Conservation (phyloP, 2,329 filamentous ascomycete species). For the Fusarium fujikuroi region DNA sequence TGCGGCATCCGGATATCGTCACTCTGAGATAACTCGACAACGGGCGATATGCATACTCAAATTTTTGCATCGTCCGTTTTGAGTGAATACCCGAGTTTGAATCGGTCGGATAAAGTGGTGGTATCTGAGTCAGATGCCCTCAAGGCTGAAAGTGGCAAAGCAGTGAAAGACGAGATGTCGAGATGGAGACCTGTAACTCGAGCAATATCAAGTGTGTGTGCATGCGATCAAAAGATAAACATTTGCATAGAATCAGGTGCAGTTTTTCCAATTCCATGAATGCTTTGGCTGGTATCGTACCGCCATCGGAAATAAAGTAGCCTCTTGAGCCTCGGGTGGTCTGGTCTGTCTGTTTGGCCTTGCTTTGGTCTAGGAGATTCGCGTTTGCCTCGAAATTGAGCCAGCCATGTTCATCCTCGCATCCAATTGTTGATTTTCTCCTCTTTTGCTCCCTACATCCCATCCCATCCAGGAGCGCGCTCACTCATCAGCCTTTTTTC, state of each 20-base stretch:
- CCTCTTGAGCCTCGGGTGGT: conserved; percentile 18
- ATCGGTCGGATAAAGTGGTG: background rate
- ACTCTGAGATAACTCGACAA: conserved; percentile 12
- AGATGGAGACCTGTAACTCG: conserved; percentile 22
- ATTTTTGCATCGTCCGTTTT: background rate
- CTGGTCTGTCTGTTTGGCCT: conserved; percentile 22
- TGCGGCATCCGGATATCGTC: background rate
- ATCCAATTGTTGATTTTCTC: conserved; percentile 27
- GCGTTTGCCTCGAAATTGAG: conserved; percentile 31
- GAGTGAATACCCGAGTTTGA: background rate
- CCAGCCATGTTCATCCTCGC: conserved; percentile 29
- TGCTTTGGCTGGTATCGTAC: background rate
- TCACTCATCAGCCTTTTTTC: background rate
- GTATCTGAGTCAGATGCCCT: conserved; percentile 37
- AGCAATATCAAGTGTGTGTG: background rate
- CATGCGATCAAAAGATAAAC: background rate
- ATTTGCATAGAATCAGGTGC: background rate
- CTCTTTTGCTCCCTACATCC: conserved; percentile 19
- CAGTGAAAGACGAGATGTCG: conserved; percentile 11
- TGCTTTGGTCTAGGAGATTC: conserved; percentile 22
- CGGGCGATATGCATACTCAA: background rate
- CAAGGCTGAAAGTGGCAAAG: conserved; percentile 33
- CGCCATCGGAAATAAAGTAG: background rate
- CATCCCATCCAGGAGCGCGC: background rate
- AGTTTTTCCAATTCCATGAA: background rate